Evolutionary conservation across 331 rosid species (phyloP).

Genomic region (Telfairia occidentalis): DNA sequence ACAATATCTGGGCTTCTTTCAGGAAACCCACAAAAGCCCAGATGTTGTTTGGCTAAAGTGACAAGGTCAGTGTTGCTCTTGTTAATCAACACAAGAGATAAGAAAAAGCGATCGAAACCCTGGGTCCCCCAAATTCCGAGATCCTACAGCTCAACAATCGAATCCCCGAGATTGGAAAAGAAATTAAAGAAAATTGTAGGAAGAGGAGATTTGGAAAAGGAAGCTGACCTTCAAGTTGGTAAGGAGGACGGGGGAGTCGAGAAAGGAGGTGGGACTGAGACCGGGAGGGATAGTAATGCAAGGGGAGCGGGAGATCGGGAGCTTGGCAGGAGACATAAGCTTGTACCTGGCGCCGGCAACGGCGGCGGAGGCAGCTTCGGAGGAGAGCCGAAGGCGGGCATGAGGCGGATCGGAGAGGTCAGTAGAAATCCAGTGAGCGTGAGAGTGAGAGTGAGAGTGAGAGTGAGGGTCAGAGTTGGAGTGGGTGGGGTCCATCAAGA

Average conservation of each 20-base stretch:
- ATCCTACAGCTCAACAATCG: not conserved
- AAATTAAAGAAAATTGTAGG: slow-evolving; percentile 1
- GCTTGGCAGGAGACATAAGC: slow-evolving; percentile 86
- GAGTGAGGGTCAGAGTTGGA: slow-evolving; percentile 12
- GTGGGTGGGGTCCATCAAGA: slow-evolving; percentile 16
- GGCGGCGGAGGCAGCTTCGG: not conserved
- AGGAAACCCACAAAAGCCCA: not conserved
- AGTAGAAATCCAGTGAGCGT: too few relatives aligned
- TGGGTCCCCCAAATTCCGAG: not conserved
- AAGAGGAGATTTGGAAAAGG: not conserved
- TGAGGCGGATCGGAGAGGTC: slow-evolving; percentile 18
- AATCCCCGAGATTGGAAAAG: not conserved
- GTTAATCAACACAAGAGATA: slow-evolving; percentile 14
- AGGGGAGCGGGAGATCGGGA: slow-evolving; percentile 91
- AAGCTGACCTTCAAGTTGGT: slow-evolving; percentile 72
- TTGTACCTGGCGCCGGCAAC: slow-evolving; percentile 59
- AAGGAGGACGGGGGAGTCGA: slow-evolving; percentile 79
- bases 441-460: too few relatives aligned
- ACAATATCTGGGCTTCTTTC: not conserved
- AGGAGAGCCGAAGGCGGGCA: not conserved
- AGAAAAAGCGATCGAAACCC: not conserved
- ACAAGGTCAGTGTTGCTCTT: not conserved
- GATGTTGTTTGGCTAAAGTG: not conserved
- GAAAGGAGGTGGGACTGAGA: slow-evolving; percentile 71
- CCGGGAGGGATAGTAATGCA: slow-evolving; percentile 80